Base-by-base conservation (phyloP, 192 early-diverging fungal species). In the Coemansia sp. region DNA sequence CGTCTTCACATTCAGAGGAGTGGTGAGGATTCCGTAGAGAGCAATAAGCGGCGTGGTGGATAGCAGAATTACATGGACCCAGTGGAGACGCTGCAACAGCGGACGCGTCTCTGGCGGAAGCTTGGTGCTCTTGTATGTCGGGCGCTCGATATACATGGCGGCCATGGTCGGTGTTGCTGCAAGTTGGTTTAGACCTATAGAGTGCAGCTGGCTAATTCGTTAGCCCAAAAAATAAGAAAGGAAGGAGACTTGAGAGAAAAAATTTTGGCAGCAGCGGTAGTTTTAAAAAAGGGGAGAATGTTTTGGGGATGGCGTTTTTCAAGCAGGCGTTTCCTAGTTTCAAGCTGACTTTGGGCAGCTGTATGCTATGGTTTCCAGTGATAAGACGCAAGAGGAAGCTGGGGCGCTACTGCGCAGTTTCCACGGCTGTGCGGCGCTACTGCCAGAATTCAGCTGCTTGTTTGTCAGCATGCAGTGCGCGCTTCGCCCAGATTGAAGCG, bases 1-100 rank as follows among this genome's bases (percentile, higher is more conserved):
- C 3, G 94, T 97, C 76, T 88, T 84, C 16, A 46, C 43, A 33
- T 63, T 65, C 39, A 94, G 53, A 36, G 83, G 70, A 11, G 90
- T 90, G 43, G 85, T 91, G 23, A 86, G 60, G 37, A 87, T 43
- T 59, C 91, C 90, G 60, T 94, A 93, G 18, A 93, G 53, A 36
- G 88, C 89, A 38, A 93, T 70, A 33, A 94, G 48, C 19, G 95
- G 95, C 10, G 91, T 87, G 15, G 70, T 51, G 26, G 70, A 61
- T n/a, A 91, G 76, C 50, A 89, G 59, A 39, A 83, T 63, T 10
- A 81, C 46, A 35, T 91, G 87, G 30, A 84, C 74, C 86, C 88
- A 91, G 70, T 89, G 83, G 52, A 89, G 60, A 18, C 78, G 66
- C 59, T 85, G 50, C 19, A 61, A 43, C 16, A 80, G 55, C 2